phyloP scores from a whole-genome alignment of 805 yeast genomes.

The Schwanniomyces vanrijiae region DNA sequence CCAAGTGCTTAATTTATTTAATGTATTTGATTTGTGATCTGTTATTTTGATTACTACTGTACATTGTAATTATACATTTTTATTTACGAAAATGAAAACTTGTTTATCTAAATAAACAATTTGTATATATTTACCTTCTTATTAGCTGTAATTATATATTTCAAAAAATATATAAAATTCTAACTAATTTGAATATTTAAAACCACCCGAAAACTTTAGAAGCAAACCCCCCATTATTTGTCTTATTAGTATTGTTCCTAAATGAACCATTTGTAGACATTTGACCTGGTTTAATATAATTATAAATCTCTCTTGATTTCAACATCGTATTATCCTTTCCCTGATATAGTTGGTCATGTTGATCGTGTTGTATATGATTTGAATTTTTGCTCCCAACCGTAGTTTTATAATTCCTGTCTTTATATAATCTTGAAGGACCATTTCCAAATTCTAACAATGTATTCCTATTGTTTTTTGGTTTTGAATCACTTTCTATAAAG shows the following conservation, averaged over 20 bases:
- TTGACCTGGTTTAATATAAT: neutral
- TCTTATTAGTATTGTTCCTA: neutral
- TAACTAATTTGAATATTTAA: neutral
- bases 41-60: neutral
- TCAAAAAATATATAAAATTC: neutral
- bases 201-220: neutral
- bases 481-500: neutral
- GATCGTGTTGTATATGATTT: neutral
- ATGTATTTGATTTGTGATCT: neutral
- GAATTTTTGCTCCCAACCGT: neutral
- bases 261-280: neutral
- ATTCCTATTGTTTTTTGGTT: neutral
- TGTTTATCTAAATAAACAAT: conserved; percentile 4
- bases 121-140: conserved; percentile 6
- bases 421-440: neutral
- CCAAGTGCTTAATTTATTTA: conserved; percentile 28
- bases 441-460: neutral
- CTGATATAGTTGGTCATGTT: neutral
- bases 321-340: neutral
- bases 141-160: conserved; percentile 7
- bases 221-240: neutral
- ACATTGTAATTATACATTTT: neutral
- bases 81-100: neutral
- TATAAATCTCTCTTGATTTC: neutral
- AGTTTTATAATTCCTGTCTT: neutral